Base-by-base conservation (phyloP, 1,284 basidiomycete species). In the Chalciporus sp. region DNA sequence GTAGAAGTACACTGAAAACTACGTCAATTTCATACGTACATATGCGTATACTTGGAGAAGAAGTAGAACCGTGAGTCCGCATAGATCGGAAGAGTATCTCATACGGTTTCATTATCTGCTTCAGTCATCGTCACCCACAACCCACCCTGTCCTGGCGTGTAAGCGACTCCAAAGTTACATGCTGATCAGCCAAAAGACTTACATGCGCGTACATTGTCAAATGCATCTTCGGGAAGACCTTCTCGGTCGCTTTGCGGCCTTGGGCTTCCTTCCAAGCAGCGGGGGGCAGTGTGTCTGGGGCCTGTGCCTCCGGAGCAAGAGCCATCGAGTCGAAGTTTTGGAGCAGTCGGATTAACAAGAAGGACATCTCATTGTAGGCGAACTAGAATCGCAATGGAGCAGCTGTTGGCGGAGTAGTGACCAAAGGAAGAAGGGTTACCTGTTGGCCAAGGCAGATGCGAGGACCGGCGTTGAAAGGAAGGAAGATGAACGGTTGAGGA, bases 391-490 rank as follows among this genome's bases (percentile, higher is more conserved):
- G n/a, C 3, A 7, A 27, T n/a, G 16, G 8, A 14, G 41, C 6
- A 1, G 10, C 35, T 11, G 26, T 49, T 10, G 55, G 40, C 44
- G 52, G 7, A 45, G 59, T 9, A 56, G 39, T 40, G 56, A 41
- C 45, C 4, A 14, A 9, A 33, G 37, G 8, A 4, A 10, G 1
- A 10, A 39, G 3, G 2, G 17, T 51, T 28, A 70, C 76, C 65
- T 78, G 76, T 59, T 79, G 77, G 1, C 77, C 77, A 33, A 78
- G 68, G 53, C 77, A 68, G 52, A 79, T 77, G 4, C 79, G 72
- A 9, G 79, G 78, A 5, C 78, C 78, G 0, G 76, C 78, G 55
- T 77, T 78, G 68, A 80, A 80, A 2, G 78, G 78, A 4, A 79
- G 67, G 64, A 80, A 80, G 40, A 79, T 76, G 65, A 64, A 72